Evolutionary conservation across 441 rosid species (phyloP).

Genomic region (Populus hybrid): DNA sequence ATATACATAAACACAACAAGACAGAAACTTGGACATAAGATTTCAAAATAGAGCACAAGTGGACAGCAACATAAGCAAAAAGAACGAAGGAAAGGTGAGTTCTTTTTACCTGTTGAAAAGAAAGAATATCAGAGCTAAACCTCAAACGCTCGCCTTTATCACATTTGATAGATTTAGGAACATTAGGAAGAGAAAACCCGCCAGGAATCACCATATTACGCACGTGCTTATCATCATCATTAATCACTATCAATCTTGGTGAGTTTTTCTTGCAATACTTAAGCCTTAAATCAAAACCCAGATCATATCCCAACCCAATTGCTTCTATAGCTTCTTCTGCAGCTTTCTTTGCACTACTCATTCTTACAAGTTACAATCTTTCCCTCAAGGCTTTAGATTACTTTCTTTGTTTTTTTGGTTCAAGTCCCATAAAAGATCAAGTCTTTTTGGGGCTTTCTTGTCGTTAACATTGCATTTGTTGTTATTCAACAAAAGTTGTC

Average conservation of each 20-base stretch:
- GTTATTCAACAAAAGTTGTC: not conserved
- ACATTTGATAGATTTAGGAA: constrained; percentile 79
- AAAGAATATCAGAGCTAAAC: constrained; percentile 75
- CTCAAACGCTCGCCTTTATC: constrained; percentile 83
- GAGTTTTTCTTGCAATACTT: constrained; percentile 60
- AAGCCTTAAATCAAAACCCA: constrained; percentile 64
- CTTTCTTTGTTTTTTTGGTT: not conserved
- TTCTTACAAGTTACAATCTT: not conserved
- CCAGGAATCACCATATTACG: constrained; percentile 21
- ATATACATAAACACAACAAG: not conserved
- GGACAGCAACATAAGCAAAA: not conserved
- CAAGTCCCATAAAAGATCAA: not conserved
- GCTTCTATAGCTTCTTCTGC: constrained; percentile 28
- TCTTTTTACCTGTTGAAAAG: constrained; percentile 78
- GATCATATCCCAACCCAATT: constrained; percentile 58
- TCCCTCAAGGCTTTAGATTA: not conserved
- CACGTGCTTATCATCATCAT: constrained; percentile 12
- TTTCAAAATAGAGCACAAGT: not conserved
- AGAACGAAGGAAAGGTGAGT: not conserved
- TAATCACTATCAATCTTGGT: constrained; percentile 12
- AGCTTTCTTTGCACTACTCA: constrained; percentile 20
- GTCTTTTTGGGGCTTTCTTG: not conserved
- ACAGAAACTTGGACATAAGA: not conserved
- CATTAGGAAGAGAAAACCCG: constrained; percentile 45
- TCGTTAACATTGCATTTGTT: not conserved